phyloP scores from a whole-genome alignment of 2,329 filamentous ascomycete species.

The Trichoderma pleuroti region DNA sequence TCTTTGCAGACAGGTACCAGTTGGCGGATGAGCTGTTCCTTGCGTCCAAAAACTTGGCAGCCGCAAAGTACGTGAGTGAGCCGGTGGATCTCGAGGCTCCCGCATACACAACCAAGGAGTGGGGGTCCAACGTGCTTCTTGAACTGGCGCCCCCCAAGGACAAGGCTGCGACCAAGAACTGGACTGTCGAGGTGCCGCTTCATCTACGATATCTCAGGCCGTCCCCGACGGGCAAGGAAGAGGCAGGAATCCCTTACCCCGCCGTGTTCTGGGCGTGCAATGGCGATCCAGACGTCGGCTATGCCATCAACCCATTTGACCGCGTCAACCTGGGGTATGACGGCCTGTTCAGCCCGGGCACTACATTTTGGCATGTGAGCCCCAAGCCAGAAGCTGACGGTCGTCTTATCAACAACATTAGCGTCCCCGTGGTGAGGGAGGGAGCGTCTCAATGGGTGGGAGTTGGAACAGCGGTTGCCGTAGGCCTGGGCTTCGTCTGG shows the following conservation, averaged over 20 bases:
- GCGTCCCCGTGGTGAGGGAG: slow-evolving; percentile 63
- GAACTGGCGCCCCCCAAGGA: slow-evolving; percentile 60
- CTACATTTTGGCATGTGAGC: slow-evolving; percentile 76
- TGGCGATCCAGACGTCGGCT: slow-evolving; percentile 61
- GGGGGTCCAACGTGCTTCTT: slow-evolving; percentile 77
- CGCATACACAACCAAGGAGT: slow-evolving; percentile 69
- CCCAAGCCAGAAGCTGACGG: slow-evolving; percentile 41
- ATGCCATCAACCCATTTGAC: slow-evolving; percentile 80
- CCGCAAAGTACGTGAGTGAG: slow-evolving; percentile 64
- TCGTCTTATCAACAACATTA: slow-evolving; percentile 51
- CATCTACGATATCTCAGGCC: slow-evolving; percentile 81
- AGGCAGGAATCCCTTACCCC: slow-evolving; percentile 70
- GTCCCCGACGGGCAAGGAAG: slow-evolving; percentile 49
- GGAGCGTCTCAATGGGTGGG: slow-evolving; percentile 47
- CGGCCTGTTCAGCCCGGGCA: slow-evolving; percentile 68
- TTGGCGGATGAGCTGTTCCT: slow-evolving; percentile 74
- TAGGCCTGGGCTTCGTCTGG: slow-evolving; percentile 66
- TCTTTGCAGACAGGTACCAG: slow-evolving; percentile 89
- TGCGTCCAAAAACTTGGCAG: slow-evolving; percentile 70
- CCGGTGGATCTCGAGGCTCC: slow-evolving; percentile 90
- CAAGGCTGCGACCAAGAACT: slow-evolving; percentile 40
- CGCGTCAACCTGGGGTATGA: slow-evolving; percentile 83
- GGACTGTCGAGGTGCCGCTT: slow-evolving; percentile 71
- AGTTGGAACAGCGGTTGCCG: slow-evolving; percentile 54
- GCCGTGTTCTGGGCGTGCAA: slow-evolving; percentile 88